Conservation (phyloP, 2,329 filamentous ascomycete genomes). For the Stagonosporopsis rhizophila region DNA sequence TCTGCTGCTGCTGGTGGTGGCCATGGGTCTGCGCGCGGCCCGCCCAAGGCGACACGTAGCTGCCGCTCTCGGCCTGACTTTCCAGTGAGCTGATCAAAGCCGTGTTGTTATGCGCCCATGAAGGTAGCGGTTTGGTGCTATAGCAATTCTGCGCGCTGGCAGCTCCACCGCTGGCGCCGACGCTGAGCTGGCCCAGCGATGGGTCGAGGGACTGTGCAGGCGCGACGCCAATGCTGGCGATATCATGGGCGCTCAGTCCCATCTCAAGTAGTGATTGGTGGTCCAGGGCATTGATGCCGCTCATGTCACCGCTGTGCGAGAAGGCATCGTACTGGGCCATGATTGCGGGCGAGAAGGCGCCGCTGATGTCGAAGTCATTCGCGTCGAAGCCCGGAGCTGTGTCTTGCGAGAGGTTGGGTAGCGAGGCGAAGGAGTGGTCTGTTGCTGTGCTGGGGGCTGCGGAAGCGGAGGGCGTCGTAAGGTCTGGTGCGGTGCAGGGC, state of each 20-base stretch:
- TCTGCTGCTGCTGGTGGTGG: background rate
- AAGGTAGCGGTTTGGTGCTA: constrained; percentile 4
- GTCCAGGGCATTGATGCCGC: constrained; percentile 25
- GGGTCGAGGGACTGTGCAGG: constrained; percentile 5
- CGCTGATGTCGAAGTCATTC: constrained; percentile 47
- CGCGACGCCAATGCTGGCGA: constrained; percentile 21
- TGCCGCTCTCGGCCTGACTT: background rate
- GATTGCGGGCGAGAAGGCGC: constrained; percentile 46
- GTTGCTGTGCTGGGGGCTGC: constrained; percentile 30
- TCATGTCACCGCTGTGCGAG: constrained; percentile 1
- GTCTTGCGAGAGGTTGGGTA: constrained; percentile 32
- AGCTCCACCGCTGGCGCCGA: background rate
- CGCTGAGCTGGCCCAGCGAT: background rate
- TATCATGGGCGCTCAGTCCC: constrained; percentile 23
- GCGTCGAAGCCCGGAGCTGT: constrained; percentile 28
- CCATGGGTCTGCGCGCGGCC: background rate
- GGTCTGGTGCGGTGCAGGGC: constrained; percentile 28
- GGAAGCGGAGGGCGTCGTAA: constrained; percentile 33
- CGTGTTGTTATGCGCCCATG: background rate
- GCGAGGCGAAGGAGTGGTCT: constrained; percentile 38
- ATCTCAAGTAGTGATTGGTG: constrained; percentile 25
- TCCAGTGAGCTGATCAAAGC: constrained; percentile 4
- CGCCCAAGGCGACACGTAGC: constrained; percentile 1
- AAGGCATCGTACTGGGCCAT: constrained; percentile 32
- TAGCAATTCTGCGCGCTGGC: constrained; percentile 1